Conservation (phyloP, 768 basidiomycete genomes). For the Crucibulum laeve region DNA sequence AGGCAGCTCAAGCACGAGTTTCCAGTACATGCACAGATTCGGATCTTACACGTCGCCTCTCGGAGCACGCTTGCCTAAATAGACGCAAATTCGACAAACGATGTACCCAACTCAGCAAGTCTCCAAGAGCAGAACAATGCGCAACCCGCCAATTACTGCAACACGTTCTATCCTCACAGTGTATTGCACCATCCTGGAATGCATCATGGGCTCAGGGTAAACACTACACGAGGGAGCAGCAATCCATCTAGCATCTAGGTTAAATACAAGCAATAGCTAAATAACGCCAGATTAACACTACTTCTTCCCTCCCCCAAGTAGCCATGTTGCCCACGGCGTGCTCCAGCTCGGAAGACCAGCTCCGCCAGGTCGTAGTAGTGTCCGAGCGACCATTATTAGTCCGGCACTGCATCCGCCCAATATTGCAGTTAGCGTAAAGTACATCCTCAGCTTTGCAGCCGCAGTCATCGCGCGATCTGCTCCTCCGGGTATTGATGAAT, state of each 20-base stretch:
- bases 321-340: constrained; percentile 62
- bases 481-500: constrained; percentile 77
- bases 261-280: not conserved
- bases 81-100: not conserved
- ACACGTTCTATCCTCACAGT: no score
- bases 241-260: constrained; percentile 8
- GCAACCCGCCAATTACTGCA: no score
- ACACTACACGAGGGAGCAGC: constrained; percentile 5
- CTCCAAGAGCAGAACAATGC: no score
- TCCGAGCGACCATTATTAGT: constrained; percentile 66
- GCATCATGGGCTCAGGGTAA: not conserved
- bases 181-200: no score
- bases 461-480: constrained; percentile 72
- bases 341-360: constrained; percentile 48
- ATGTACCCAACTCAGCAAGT: not conserved
- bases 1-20: constrained; percentile 19
- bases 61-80: constrained; percentile 20
- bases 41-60: constrained; percentile 39
- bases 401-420: constrained; percentile 74
- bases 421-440: constrained; percentile 68
- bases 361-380: constrained; percentile 58
- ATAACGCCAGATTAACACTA: no score
- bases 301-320: constrained; percentile 47
- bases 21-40: constrained; percentile 28
- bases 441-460: constrained; percentile 63